Evolutionary conservation across 352 stramenopile species (phyloP).

Genomic region (Pythium rishiriense): DNA sequence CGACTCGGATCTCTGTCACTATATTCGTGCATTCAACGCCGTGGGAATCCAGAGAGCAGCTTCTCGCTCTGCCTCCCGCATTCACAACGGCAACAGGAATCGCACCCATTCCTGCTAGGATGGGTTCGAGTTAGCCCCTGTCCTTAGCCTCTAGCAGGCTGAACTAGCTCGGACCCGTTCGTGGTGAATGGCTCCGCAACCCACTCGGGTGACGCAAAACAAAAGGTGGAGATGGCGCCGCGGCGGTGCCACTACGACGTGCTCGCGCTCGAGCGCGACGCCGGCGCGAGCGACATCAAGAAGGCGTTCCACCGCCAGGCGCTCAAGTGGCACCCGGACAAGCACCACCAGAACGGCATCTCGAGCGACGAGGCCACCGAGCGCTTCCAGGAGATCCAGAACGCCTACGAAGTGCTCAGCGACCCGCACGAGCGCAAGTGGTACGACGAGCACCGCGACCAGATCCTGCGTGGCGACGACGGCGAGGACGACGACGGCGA

Average conservation of each 20-base stretch:
- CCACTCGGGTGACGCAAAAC: neutral
- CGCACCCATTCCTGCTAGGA: no score
- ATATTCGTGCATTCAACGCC: no score
- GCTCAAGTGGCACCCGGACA: slow-evolving; percentile 85
- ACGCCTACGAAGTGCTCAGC: slow-evolving; percentile 84
- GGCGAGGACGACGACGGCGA: slow-evolving; percentile 30
- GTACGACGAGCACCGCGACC: slow-evolving; percentile 88
- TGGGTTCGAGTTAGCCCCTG: no score
- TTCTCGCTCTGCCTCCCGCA: no score
- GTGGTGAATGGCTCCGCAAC: slow-evolving; percentile 8
- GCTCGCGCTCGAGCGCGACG: slow-evolving; percentile 62
- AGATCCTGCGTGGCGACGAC: slow-evolving; percentile 78
- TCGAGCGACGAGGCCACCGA: slow-evolving; percentile 73
- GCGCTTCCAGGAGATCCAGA: slow-evolving; percentile 86
- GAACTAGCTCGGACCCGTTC: neutral
- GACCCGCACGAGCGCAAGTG: slow-evolving; percentile 86
- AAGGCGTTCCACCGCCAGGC: slow-evolving; percentile 77
- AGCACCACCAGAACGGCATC: slow-evolving; percentile 75
- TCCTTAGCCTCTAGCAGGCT: neutral
- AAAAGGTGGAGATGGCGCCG: neutral
- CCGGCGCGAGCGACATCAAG: slow-evolving; percentile 59
- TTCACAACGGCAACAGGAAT: no score
- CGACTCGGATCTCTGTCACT: no score
- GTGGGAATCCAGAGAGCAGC: no score
- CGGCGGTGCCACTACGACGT: slow-evolving; percentile 84